Conservation (phyloP, 768 basidiomycete genomes). For the Pleurotus tuoliensis region DNA sequence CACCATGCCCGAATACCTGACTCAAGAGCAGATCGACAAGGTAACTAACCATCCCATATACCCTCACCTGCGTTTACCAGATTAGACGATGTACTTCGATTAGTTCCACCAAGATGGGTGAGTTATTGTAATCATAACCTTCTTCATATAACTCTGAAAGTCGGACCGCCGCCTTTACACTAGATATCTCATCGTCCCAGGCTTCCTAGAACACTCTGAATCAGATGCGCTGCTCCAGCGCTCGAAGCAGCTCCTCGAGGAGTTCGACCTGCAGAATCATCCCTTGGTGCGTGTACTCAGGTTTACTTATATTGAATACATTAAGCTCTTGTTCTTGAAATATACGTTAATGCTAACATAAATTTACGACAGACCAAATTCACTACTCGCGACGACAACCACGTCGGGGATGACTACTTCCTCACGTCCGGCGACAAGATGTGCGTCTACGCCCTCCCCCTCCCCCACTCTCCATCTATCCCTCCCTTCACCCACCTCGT, state of each 20-base stretch:
- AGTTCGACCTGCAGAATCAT: conserved; percentile 75
- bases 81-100: not conserved
- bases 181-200: conserved; percentile 78
- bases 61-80: conserved; percentile 2
- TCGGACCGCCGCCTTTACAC: not conserved
- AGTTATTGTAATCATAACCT: conserved; percentile 13
- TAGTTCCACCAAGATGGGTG: conserved; percentile 63
- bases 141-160: conserved; percentile 4
- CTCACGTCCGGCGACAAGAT: conserved; percentile 91
- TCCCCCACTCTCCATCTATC: not conserved
- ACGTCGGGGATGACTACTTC: conserved; percentile 93
- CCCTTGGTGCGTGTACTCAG: conserved; percentile 57
- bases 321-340: too few relatives aligned
- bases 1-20: conserved; percentile 43
- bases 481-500: too few relatives aligned
- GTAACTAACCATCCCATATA: conserved; percentile 24
- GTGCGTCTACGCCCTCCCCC: conserved; percentile 20
- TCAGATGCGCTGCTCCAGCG: conserved; percentile 59
- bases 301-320: not conserved
- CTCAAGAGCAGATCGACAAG: conserved; percentile 55
- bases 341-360: too few relatives aligned
- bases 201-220: conserved; percentile 62
- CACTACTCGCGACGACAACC: conserved; percentile 71
- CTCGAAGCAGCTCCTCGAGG: conserved; percentile 72
- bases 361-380: conserved; percentile 70